Conservation (phyloP, 2,329 filamentous ascomycete genomes). For the Aspergillus latus region DNA sequence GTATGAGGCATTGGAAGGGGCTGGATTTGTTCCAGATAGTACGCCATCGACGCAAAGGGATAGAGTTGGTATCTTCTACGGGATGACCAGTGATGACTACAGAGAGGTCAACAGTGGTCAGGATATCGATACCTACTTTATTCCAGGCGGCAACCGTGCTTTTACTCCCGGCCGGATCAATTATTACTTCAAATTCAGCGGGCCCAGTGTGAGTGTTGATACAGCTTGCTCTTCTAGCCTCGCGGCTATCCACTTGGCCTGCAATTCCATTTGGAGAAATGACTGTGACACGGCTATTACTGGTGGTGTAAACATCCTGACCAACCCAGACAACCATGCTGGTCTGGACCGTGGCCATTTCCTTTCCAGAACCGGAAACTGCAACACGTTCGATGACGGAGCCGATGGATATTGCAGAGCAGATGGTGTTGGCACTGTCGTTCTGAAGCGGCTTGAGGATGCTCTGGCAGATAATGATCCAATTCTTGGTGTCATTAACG, state of each 20-base stretch:
- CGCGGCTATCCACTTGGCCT: conserved; percentile 42
- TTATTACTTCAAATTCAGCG: neutral
- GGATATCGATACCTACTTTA: neutral
- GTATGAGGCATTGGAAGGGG: conserved; percentile 80
- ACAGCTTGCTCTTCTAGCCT: conserved; percentile 42
- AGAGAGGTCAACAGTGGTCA: neutral
- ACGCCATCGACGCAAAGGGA: conserved; percentile 49
- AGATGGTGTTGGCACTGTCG: conserved; percentile 9
- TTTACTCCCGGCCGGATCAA: neutral
- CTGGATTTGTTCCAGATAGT: conserved; percentile 71
- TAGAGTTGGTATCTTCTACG: neutral
- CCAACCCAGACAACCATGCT: conserved; percentile 19
- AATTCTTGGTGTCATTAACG: conserved; percentile 7
- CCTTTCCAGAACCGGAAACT: conserved; percentile 32
- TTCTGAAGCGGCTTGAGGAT: conserved; percentile 9
- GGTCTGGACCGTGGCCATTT: conserved; percentile 32
- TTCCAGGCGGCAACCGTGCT: neutral
- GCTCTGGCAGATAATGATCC: conserved; percentile 7
- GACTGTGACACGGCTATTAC: conserved; percentile 27
- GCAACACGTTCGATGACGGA: conserved; percentile 8
- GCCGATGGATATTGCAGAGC: conserved; percentile 16
- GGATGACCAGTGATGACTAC: neutral
- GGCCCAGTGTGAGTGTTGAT: conserved; percentile 21
- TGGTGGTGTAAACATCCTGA: conserved; percentile 26
- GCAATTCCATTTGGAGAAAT: conserved; percentile 18